Evolutionary conservation across 2,329 filamentous ascomycete genomes (phyloP).

Genomic region (Colletotrichum trifolii): DNA sequence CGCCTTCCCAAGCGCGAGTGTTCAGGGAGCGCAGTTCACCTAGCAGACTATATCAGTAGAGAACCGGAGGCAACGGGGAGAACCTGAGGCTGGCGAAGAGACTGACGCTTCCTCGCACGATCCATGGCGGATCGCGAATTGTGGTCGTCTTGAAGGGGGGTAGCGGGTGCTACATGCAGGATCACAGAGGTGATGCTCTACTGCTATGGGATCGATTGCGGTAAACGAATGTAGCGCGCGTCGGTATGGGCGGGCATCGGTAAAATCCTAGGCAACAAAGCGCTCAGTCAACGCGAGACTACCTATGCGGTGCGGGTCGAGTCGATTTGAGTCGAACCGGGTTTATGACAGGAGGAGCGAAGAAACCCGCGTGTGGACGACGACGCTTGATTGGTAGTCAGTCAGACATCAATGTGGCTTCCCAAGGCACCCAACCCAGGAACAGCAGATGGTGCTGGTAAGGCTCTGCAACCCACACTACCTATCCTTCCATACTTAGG

Average conservation of each 20-base stretch:
- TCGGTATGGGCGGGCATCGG: conserved; percentile 53
- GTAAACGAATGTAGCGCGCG: conserved; percentile 48
- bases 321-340: not conserved
- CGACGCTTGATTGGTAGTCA: not conserved
- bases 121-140: conserved; percentile 64
- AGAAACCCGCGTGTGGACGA: conserved; percentile 23
- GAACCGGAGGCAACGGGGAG: not conserved
- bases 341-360: not conserved
- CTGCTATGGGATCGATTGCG: conserved; percentile 56
- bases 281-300: conserved; percentile 11
- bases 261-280: conserved; percentile 39
- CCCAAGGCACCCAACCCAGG: no score
- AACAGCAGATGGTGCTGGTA: no score
- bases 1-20: conserved; percentile 86
- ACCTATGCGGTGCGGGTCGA: not conserved
- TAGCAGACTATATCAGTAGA: conserved; percentile 50
- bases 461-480: no score
- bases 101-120: conserved; percentile 72
- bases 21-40: conserved; percentile 93
- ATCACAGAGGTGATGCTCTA: conserved; percentile 42
- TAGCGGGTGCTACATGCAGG: conserved; percentile 55
- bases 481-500: no score
- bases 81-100: not conserved
- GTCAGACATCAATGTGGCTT: no score
- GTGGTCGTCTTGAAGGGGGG: conserved; percentile 44